Percentiles rank a stretch among this genome's conserved stretches.
Evolutionary conservation across 2,329 filamentous ascomycete species (phyloP).

Genomic region (Proliferodiscus dingleyae): DNA sequence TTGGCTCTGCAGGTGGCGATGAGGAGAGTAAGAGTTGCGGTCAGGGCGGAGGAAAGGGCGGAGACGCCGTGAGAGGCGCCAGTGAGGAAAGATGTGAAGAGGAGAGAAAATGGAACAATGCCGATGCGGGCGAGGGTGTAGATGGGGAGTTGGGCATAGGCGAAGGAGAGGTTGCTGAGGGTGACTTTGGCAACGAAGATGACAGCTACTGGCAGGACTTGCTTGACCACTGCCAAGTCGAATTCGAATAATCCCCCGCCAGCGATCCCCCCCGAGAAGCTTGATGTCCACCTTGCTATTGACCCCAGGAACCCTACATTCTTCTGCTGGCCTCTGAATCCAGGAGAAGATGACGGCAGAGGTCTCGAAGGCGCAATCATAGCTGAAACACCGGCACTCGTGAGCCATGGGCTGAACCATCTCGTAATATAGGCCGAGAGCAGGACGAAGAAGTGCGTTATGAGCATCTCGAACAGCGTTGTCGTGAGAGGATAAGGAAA

Average conservation of each 20-base stretch:
- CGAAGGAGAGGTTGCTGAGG: constrained; percentile 50
- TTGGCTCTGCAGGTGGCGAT: constrained; percentile 42
- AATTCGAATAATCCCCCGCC: constrained; percentile 51
- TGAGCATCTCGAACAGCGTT: constrained; percentile 45
- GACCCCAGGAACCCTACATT: constrained; percentile 26
- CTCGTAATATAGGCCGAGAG: constrained; percentile 44
- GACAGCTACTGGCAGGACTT: constrained; percentile 43
- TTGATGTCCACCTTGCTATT: constrained; percentile 26
- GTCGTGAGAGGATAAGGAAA: constrained; percentile 49
- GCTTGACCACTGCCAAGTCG: constrained; percentile 41
- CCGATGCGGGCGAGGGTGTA: constrained; percentile 48
- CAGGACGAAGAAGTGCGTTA: constrained; percentile 44
- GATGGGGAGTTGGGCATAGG: constrained; percentile 46
- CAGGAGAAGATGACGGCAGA: constrained; percentile 28
- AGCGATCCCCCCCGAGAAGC: constrained; percentile 41
- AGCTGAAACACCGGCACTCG: constrained; percentile 33
- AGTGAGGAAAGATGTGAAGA: constrained; percentile 43
- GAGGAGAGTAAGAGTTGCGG: constrained; percentile 45
- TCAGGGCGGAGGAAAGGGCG: constrained; percentile 45
- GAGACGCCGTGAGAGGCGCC: constrained; percentile 42
- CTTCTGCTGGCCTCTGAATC: constrained; percentile 27
- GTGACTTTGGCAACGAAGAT: constrained; percentile 46
- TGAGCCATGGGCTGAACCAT: constrained; percentile 37
- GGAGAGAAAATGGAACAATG: constrained; percentile 43
- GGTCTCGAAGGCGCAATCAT: constrained; percentile 41